Conservation (phyloP, 1,284 basidiomycete genomes). For the Sanghuangporus sanghuang region DNA sequence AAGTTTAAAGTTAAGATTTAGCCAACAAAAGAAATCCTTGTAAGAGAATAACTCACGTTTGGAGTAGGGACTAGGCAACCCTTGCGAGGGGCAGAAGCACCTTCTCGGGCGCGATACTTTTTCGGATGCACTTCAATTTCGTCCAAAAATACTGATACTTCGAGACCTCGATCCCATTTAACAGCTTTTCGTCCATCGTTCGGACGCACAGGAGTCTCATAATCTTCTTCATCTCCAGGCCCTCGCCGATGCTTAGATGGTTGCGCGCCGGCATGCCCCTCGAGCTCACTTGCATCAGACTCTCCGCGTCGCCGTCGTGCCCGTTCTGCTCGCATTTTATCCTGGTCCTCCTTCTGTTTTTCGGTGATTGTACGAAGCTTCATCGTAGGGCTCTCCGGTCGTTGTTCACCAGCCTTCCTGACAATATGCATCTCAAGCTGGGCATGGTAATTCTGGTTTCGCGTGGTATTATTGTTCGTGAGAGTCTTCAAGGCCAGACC, state of each 20-base stretch:
- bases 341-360: slow-evolving; percentile 65
- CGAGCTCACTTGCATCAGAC: slow-evolving; percentile 27
- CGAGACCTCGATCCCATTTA: slow-evolving; percentile 75
- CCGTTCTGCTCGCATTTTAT: slow-evolving; percentile 53
- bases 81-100: slow-evolving; percentile 35
- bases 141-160: slow-evolving; percentile 54
- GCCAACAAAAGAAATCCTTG: slow-evolving; percentile 4
- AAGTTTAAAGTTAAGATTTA: not conserved
- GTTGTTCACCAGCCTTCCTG: slow-evolving; percentile 51
- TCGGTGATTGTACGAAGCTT: slow-evolving; percentile 71
- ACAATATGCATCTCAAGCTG: slow-evolving; percentile 64
- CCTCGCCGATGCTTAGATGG: slow-evolving; percentile 46
- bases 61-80: slow-evolving; percentile 61
- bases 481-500: slow-evolving; percentile 57
- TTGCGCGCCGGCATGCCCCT: slow-evolving; percentile 21
- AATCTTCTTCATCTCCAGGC: slow-evolving; percentile 81
- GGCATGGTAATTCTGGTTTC: slow-evolving; percentile 60
- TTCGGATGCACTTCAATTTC: slow-evolving; percentile 48
- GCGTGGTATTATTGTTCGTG: slow-evolving; percentile 62
- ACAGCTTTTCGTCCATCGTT: slow-evolving; percentile 51
- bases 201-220: slow-evolving; percentile 53
- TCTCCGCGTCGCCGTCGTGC: slow-evolving; percentile 51
- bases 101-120: slow-evolving; percentile 35
- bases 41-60: slow-evolving; percentile 44
- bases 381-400: slow-evolving; percentile 75